Evolutionary conservation across 2,329 filamentous ascomycete species (phyloP).

Genomic region (Penicillium sp.): DNA sequence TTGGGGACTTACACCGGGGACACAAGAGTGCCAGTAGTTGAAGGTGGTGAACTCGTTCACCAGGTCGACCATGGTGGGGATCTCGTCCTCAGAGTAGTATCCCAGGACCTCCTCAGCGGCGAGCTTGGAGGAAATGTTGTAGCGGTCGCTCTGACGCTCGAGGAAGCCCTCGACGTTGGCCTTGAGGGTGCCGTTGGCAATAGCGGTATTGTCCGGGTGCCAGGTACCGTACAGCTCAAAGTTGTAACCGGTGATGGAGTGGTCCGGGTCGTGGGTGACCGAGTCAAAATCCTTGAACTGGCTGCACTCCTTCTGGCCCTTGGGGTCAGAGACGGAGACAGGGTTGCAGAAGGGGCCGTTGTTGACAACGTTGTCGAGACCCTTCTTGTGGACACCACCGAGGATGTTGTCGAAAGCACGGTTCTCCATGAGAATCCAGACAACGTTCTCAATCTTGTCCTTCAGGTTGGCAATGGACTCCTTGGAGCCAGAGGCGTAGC

Average conservation of each 20-base stretch:
- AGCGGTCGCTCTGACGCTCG: constrained; percentile 38
- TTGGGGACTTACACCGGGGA: constrained; percentile 40
- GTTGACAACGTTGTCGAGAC: constrained; percentile 44
- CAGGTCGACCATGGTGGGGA: constrained; percentile 43
- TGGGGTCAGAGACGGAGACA: constrained; percentile 30
- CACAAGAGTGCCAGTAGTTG: constrained; percentile 47
- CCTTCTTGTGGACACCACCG: constrained; percentile 40
- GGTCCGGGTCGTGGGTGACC: constrained; percentile 43
- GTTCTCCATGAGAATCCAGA: constrained; percentile 44
- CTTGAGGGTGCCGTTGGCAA: constrained; percentile 33
- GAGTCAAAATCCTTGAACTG: constrained; percentile 42
- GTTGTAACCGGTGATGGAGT: constrained; percentile 44
- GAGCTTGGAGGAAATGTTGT: constrained; percentile 30
- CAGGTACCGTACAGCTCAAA: constrained; percentile 45
- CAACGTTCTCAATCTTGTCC: constrained; percentile 38
- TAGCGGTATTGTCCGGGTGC: constrained; percentile 38
- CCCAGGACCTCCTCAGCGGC: constrained; percentile 43
- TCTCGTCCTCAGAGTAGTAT: constrained; percentile 45
- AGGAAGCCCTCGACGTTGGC: constrained; percentile 40
- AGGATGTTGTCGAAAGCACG: constrained; percentile 40
- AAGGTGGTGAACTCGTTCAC: constrained; percentile 45
- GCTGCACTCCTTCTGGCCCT: constrained; percentile 31
- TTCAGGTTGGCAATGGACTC: constrained; percentile 37
- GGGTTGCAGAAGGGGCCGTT: constrained; percentile 45
- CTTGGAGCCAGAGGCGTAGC: constrained; percentile 32